Evolutionary conservation across 495 filamentous ascomycete genomes (phyloP).

Genomic region (Neurospora sp.): DNA sequence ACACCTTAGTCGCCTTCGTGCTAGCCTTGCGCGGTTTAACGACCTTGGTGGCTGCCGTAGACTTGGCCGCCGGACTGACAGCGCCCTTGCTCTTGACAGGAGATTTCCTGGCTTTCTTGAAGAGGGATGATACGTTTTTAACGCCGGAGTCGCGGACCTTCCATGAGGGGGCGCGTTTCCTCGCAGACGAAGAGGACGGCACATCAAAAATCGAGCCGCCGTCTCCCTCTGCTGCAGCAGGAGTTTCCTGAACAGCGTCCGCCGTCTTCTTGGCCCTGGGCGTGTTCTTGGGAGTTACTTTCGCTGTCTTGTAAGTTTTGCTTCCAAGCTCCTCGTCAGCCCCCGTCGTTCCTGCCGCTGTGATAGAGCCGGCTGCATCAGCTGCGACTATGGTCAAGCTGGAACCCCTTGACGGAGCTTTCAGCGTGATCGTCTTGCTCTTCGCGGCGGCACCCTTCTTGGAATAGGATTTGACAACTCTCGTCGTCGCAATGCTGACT

Average conservation of each 20-base stretch:
- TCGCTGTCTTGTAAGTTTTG: conserved; percentile 2
- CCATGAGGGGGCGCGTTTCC: conserved; percentile 11
- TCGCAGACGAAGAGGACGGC: not conserved
- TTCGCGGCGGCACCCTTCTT: conserved; percentile 17
- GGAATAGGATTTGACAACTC: conserved; percentile 20
- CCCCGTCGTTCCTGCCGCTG: conserved; percentile 3
- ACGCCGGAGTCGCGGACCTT: conserved; percentile 4
- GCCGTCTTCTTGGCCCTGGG: conserved; percentile 3
- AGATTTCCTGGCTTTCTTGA: not conserved
- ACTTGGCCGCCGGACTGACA: not conserved
- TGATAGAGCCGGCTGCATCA: not conserved
- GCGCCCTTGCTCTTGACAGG: not conserved
- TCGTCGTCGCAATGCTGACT: conserved; percentile 12
- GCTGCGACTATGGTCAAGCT: conserved; percentile 18
- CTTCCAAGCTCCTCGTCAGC: not conserved
- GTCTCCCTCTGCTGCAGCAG: not conserved
- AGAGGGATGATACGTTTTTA: not conserved
- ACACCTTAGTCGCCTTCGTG: not conserved
- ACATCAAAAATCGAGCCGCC: not conserved
- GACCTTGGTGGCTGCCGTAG: not conserved
- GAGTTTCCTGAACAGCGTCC: not conserved
- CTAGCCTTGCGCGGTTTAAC: not conserved
- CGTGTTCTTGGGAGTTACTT: conserved; percentile 7
- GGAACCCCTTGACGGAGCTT: conserved; percentile 7
- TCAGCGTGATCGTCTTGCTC: conserved; percentile 3